Conservation (phyloP, 257 asterid genomes). For the Fraxinus quadrangulata region DNA sequence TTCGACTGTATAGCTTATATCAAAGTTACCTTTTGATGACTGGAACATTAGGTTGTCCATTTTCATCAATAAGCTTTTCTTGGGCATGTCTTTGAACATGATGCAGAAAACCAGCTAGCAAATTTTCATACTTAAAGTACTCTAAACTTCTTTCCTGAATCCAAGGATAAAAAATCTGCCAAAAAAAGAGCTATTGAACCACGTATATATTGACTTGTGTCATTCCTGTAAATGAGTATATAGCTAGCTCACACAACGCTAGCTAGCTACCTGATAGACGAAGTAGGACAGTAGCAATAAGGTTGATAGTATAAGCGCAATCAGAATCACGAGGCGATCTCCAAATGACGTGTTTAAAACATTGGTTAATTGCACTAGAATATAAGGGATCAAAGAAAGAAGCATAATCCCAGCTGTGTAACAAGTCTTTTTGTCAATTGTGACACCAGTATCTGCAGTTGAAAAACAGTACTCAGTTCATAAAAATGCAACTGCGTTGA, state of each 20-base stretch:
- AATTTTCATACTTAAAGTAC: constrained; percentile 47
- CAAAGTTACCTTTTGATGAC: constrained; percentile 42
- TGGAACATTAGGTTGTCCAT: constrained; percentile 43
- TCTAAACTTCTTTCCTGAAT: constrained; percentile 56
- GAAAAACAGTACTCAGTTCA: not conserved
- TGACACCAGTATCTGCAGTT: constrained; percentile 44
- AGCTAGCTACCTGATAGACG: constrained; percentile 43
- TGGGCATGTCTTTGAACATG: constrained; percentile 47
- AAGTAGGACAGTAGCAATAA: constrained; percentile 42
- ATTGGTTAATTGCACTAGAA: constrained; percentile 40
- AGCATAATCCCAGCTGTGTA: constrained; percentile 59
- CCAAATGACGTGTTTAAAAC: constrained; percentile 22
- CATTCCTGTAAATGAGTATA: not conserved
- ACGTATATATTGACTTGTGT: not conserved
- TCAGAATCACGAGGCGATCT: constrained; percentile 36
- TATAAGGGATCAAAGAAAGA: constrained; percentile 50
- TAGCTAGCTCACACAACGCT: not conserved
- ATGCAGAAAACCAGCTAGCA: constrained; percentile 46
- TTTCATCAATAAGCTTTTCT: constrained; percentile 40
- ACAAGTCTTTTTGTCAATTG: constrained; percentile 45
- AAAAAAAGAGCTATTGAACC: not conserved
- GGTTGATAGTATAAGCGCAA: constrained; percentile 41
- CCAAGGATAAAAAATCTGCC: constrained; percentile 54
- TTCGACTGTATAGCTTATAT: not conserved
- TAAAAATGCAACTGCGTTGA: not conserved